Evolutionary conservation across 345 rosid genomes (phyloP), one percentile per base, ranked within the genome.

Genomic region (Dipteronia dyeriana): DNA sequence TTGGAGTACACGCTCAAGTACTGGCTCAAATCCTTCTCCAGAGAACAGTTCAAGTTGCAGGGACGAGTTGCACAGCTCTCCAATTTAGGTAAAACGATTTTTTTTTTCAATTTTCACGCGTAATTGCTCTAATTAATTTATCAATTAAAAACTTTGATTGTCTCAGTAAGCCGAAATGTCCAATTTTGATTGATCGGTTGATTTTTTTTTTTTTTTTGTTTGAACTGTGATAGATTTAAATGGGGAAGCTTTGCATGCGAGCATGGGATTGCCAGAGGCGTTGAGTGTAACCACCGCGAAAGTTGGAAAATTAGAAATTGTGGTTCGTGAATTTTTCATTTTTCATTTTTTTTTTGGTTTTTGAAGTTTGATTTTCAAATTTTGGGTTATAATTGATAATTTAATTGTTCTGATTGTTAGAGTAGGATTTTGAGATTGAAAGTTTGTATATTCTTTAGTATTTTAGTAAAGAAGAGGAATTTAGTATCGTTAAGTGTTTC

Each of bases 1-100:
- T 86, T 96, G 83, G 99, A 96, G 91, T 96, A 96, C 86, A 96
- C 98, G 17, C 93, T 96, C 75, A 96, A 94, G 94, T 94, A 96
- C 88, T 96, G 98, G 99, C 98, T 96, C 82, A 96, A 96, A 71
- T 96, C 99, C 22, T 96, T 96, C 89, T 89, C 99, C 75, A 85
- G 99, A 81, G 98, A 96, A 76, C 99, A 96, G 85, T 90, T 96
- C 82, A 91, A 91, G 90, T 87, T 96, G 78, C 97, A 96, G 71
- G 98, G 98, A 79, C 97, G 97, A 20, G 89, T 90, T 14, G 93
- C 85, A 5, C 98, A 91, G 84, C 98, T 96, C 73, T 96, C 97
- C 73, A 89, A 92, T 90, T 75, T 96, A 78, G 99, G 99, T 88
- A 38, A 5, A 19, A 23, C 8, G 13, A 12, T 29, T 57, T 10